Base-by-base conservation (phyloP, 176 grass and related monocot species). In the Cymbopogon citratus region DNA sequence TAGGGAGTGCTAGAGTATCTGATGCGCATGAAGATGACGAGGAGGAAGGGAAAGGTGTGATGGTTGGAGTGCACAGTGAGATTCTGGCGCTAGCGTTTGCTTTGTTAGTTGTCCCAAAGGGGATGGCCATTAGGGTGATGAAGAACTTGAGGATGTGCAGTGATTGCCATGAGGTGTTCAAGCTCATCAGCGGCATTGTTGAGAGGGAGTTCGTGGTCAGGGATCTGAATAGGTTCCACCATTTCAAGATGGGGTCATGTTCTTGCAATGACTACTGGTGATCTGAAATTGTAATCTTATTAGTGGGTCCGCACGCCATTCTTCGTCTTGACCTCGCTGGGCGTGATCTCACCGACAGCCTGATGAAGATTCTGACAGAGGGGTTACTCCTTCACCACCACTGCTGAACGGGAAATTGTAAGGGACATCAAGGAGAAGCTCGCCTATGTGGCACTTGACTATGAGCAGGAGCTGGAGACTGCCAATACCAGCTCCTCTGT, bases 61-160 rank as follows among this genome's bases (percentile, higher is more conserved):
- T 95, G 82, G 75, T 95, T 63, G 87, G 92, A 63, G 80, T 92
- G 61, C 93, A 96, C 57, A 91, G 90, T 76, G 93, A 96, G 77
- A 80, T 78, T 41, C 51, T 96, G 62, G 86, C 93, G 79, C 64
- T 96, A 40, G 90, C 73, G 12, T 89, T 96, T 63, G 93, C 73
- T 19, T 85, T 91, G 77, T 21, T 96, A 69, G 80, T 74, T 59
- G 65, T 66, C 35, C 90, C 93, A 14, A 81, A 85, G 73, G 83
- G 86, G 73, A 84, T 91, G 72, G 85, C 77, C 38, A 92, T 96
- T 44, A 87, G 88, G 78, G 88, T 96, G 46, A 92, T 93, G 93
- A 96, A 96, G 83, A 96, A 96, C 88, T 57, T 92, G 83, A 96
- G 93, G 81, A 96, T 96, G 83, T 96, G 93, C 46, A 82, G 45